Evolutionary conservation across 192 early-diverging fungal genomes (phyloP), one percentile per base, ranked within the genome.

Genomic region (Diversispora epigaea): DNA sequence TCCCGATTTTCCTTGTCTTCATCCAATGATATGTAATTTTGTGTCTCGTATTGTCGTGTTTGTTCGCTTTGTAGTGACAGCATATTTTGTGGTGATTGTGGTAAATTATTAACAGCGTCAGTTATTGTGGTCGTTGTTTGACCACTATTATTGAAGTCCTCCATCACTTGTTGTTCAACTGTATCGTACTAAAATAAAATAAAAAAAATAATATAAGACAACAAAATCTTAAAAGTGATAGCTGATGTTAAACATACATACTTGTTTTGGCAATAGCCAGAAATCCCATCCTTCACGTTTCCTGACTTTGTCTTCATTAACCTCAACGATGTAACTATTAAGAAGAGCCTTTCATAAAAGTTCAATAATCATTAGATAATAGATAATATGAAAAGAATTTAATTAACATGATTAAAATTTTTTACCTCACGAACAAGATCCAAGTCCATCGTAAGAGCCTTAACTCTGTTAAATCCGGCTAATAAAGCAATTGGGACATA

Each of bases 391-490:
- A 64, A n/a, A 3, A 11, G 17, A 64, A n/a, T 7, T n/a, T n/a
- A 44, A 41, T 11, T 22, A 22, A 62, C n/a, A 41, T 17, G 3
- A 84, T 88, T 2, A 74, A 56, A 21, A 77, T 78, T 22, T n/a
- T 91, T 25, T 25, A 91, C 84, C 6, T 85, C 83, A 67, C 87
- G 85, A 62, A 92, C 85, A 54, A 92, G 76, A 12, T 81, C 81
- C 73, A 89, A 69, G 74, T 94, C 92, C 6, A 86, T 83, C 9
- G 91, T 90, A 44, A 93, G 82, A 14, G 77, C 77, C 80, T 90
- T 91, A 63, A 99, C 89, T 32, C 97, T 92, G 77, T 96, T 97
- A 81, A 99, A 99, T 62, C 86, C 87, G 25, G 91, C 89, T 68
- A 99, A 81, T 0, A 97, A 80, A 8, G 80, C 80, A 56, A 98